Conservation (phyloP, 2,329 filamentous ascomycete species). For the Cercospora zeae-maydis region DNA sequence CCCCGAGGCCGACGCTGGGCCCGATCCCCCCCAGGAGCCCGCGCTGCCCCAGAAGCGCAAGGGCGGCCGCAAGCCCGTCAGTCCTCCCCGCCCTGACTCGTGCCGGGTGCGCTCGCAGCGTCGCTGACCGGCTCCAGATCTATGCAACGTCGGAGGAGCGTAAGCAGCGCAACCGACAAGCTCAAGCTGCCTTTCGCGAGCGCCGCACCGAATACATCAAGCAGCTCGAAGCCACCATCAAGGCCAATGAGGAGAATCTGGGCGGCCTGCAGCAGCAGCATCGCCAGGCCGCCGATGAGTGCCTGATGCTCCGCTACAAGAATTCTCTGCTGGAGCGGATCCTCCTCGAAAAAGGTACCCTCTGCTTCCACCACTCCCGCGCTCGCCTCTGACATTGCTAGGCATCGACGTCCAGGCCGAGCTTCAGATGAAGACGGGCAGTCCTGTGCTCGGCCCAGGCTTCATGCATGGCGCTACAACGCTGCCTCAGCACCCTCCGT, state of each 20-base stretch:
- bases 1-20: constrained; percentile 44
- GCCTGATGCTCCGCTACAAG: constrained; percentile 96
- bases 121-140: constrained; percentile 58
- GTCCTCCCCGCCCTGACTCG: constrained; percentile 36
- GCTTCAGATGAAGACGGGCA: constrained; percentile 85
- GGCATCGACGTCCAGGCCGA: constrained; percentile 97
- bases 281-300: constrained; percentile 91
- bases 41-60: constrained; percentile 76
- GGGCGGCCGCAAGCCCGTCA: constrained; percentile 93
- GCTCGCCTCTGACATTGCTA: constrained; percentile 38
- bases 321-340: constrained; percentile 95
- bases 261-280: constrained; percentile 92
- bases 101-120: not conserved
- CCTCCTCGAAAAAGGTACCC: constrained; percentile 84
- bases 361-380: not conserved
- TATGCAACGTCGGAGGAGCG: constrained; percentile 98
- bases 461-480: constrained; percentile 45
- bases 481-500: constrained; percentile 47
- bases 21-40: constrained; percentile 43
- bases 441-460: constrained; percentile 70
- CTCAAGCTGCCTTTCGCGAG: constrained; percentile 94
- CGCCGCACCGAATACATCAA: constrained; percentile 98
- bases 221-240: constrained; percentile 95
- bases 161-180: constrained; percentile 95
- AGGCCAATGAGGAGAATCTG: constrained; percentile 90